Base-by-base conservation (phyloP, 441 rosid species). In the Aquilaria agallochum region DNA sequence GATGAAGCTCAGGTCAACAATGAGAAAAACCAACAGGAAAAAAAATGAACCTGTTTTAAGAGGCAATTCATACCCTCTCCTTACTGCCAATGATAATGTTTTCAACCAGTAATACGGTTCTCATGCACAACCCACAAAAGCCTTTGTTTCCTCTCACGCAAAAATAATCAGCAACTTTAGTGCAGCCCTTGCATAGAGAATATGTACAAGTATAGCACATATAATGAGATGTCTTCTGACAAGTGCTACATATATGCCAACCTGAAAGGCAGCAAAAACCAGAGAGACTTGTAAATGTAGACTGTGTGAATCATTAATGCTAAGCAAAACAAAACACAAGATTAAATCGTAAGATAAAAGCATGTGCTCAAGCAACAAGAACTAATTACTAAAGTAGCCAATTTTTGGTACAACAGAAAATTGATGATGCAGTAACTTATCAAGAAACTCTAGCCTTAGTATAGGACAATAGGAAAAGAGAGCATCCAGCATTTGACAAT, bases 171-270 rank as follows among this genome's bases (percentile, higher is more conserved):
- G 96, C 96, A 78, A 74, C 88, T 75, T 78, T 82, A 36, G 83
- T 85, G 71, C 98, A 93, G 66, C 82, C 86, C 71, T 93, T 93
- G 75, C 98, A 93, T 56, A 82, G 72, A 56, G 98, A 93, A 81
- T 83, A 90, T 0, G 98, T 87, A 80, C 98, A 93, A 27, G 98
- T 93, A 67, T 93, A 90, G 75, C 98, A 93, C 95, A 90, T 77
- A 72, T 80, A 84, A 79, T 79, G 76, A 2, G 97, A 84, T 68
- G 88, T 84, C 76, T 80, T 93, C 72, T 81, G 88, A 69, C 98
- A 93, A 60, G 74, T 72, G 66, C 89, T 86, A 69, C 98, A 93
- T 60, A 90, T 83, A 60, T 93, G 98, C 97, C 98, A 93, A 51
- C 98, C 97, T 93, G 84, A 72, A 76, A 80, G 59, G 75, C 71